Conservation (phyloP, 2,329 filamentous ascomycete genomes). For the Trichoderma hamatum region DNA sequence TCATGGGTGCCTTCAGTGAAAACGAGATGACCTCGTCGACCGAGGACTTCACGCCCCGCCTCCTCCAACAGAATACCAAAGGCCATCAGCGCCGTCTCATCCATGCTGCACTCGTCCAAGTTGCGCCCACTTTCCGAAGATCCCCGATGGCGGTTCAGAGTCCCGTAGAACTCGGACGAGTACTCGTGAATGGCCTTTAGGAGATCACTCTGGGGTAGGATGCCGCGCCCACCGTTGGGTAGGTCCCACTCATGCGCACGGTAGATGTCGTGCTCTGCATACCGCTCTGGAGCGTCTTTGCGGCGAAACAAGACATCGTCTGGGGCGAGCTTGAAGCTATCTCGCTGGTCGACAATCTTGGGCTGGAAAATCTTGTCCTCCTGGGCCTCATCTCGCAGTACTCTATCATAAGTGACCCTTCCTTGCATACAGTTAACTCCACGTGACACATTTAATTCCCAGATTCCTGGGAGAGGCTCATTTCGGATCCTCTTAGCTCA, state of each 20-base stretch:
- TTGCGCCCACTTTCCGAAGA: slow-evolving; percentile 32
- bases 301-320: slow-evolving; percentile 73
- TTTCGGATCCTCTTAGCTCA: slow-evolving; percentile 39
- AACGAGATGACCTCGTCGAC: slow-evolving; percentile 68
- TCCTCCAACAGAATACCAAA: slow-evolving; percentile 78
- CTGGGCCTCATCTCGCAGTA: slow-evolving; percentile 30
- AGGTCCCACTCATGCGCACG: slow-evolving; percentile 63
- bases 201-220: slow-evolving; percentile 69
- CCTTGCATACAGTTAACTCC: slow-evolving; percentile 37
- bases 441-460: slow-evolving; percentile 25
- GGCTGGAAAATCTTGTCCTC: not conserved
- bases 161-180: slow-evolving; percentile 66
- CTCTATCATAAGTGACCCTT: slow-evolving; percentile 36
- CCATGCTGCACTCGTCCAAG: slow-evolving; percentile 65
- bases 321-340: slow-evolving; percentile 53
- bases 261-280: slow-evolving; percentile 73
- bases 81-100: slow-evolving; percentile 76
- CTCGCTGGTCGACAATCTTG: slow-evolving; percentile 16
- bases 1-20: slow-evolving; percentile 52
- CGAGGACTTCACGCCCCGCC: slow-evolving; percentile 62
- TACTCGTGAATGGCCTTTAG: slow-evolving; percentile 71
- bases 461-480: slow-evolving; percentile 18
- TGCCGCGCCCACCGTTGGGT: slow-evolving; percentile 47
- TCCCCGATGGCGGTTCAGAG: slow-evolving; percentile 36
- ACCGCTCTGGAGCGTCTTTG: slow-evolving; percentile 65